These are phyloP conservation scores for Lactarius pseudohatsudake DNA, from an alignment of 768 basidiomycete species.

Conservation along the genomic window DNA sequence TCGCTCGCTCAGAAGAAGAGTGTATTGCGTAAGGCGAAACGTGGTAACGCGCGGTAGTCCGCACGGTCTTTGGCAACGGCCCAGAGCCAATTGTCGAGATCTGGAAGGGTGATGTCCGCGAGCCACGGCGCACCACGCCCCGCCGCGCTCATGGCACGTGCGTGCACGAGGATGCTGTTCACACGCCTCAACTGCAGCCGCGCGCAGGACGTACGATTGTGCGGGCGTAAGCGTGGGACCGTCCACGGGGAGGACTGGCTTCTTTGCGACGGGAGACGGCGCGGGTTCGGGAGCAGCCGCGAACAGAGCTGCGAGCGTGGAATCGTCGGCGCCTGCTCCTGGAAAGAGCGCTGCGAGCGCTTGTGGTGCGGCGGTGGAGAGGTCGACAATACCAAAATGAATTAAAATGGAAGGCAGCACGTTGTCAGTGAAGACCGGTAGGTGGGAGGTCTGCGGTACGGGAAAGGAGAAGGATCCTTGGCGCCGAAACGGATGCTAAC, in stretches of 20 bases:
- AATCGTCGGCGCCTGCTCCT: conserved; percentile 41
- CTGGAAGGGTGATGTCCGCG: conserved; percentile 54
- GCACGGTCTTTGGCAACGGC: conserved; percentile 72
- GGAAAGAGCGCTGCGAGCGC: conserved; percentile 51
- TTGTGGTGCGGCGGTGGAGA: conserved; percentile 44
- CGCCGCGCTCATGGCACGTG: conserved; percentile 40
- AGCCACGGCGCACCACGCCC: conserved; percentile 45
- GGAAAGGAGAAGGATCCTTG: conserved; percentile 51
- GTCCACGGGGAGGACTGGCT: conserved; percentile 36
- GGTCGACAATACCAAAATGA: conserved; percentile 71
- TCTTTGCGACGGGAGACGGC: conserved; percentile 21
- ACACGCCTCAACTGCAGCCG: conserved; percentile 78
- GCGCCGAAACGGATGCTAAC: conserved; percentile 65
- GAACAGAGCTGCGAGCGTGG: conserved; percentile 44
- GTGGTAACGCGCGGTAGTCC: conserved; percentile 64
- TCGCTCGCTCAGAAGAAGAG: conserved; percentile 60
- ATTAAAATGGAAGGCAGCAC: conserved; percentile 81
- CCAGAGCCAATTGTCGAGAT: conserved; percentile 82
- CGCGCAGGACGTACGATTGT: conserved; percentile 73
- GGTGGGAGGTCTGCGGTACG: conserved; percentile 54
- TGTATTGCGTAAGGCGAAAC: conserved; percentile 67
- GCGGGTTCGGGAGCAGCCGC: conserved; percentile 31
- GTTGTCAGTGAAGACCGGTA: conserved; percentile 79
- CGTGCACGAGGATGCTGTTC: conserved; percentile 61
- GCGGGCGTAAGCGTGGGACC: conserved; percentile 56